Evolutionary conservation across 257 asterid species (phyloP).

Genomic region (Schizonepeta tenuifolia): DNA sequence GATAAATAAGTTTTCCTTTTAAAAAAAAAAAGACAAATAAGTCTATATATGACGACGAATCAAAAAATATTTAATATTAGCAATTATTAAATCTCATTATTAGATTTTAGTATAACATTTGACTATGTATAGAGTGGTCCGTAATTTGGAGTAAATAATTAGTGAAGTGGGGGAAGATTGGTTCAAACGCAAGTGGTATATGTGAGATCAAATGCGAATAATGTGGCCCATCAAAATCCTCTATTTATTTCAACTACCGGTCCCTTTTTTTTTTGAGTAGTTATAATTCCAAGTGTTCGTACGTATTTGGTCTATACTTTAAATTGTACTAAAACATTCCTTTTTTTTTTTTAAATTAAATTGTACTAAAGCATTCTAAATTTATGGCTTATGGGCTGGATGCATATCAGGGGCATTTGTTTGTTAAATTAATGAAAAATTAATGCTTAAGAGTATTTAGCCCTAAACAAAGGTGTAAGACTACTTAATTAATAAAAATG

Average conservation of each 20-base stretch:
- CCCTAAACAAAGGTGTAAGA: too few relatives aligned
- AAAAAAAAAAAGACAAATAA: too few relatives aligned
- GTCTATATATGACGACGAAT: too few relatives aligned
- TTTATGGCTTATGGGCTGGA: not conserved
- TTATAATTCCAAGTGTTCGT: not conserved
- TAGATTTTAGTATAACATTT: not conserved
- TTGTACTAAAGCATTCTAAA: not conserved
- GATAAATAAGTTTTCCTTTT: not conserved
- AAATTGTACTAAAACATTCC: not conserved
- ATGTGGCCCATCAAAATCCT: constrained; percentile 36
- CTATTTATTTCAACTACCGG: constrained; percentile 24
- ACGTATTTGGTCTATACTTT: not conserved
- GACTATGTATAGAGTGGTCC: not conserved
- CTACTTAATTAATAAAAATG: too few relatives aligned
- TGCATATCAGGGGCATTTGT: constrained; percentile 2
- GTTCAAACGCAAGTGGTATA: constrained; percentile 31
- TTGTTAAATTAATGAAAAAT: not conserved
- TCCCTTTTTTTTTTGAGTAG: not conserved
- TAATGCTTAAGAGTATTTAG: too few relatives aligned
- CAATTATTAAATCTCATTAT: not conserved
- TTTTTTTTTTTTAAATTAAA: too few relatives aligned
- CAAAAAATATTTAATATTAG: not conserved
- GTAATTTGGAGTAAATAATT: not conserved
- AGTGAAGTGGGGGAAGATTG: constrained; percentile 6
- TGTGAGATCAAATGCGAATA: constrained; percentile 35